Evolutionary conservation across 306 rosid species (phyloP), one percentile per base, ranked within the genome.

Genomic region (Alnus rubra): DNA sequence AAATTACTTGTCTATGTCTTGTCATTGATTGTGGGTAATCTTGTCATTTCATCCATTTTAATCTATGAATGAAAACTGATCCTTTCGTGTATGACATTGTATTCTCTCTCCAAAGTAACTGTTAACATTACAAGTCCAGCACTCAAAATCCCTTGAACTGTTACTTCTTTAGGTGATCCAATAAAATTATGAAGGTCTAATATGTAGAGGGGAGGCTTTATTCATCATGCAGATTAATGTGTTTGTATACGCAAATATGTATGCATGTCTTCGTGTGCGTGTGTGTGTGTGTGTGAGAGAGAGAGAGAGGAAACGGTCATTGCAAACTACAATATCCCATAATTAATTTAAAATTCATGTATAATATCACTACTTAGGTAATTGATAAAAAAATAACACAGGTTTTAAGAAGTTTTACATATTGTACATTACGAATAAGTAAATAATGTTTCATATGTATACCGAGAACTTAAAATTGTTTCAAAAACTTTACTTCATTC

Each of bases 1-100:
- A 59, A 62, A 30, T 62, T 11, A 44, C 42, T 4, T 31, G 9
- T 31, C 39, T 4, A 9, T 5, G 5, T 54, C 39, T 19, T 58
- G 74, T 60, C 64, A 68, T 60, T 62, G 48, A 70, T 70, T n/a
- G 80, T 10, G 48, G 42, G 70, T 63, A 19, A 54, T 76, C 73
- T 78, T 67, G 18, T 42, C 73, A 45, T 53, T n/a, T 50, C 52
- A 59, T 13, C 45, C 45, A 42, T 42, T 42, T 31, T 23, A 74
- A 23, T 11, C n/a, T 11, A 13, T 30, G 16, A 35, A 30, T 73
- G 23, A 11, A 2, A 55, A 9, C 69, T 19, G 12, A 35, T 58
- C 67, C 19, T 74, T 58, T 45, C n/a, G 0, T 74, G 9, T 39
- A 19, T 44, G 19, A 1, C 30, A 39, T 31, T 6, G 14, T 48